Percentiles rank a stretch among this genome's conserved stretches.
Evolutionary conservation across 208 protist species (phyloP).

Genomic region (Acanthamoeba royreba): DNA sequence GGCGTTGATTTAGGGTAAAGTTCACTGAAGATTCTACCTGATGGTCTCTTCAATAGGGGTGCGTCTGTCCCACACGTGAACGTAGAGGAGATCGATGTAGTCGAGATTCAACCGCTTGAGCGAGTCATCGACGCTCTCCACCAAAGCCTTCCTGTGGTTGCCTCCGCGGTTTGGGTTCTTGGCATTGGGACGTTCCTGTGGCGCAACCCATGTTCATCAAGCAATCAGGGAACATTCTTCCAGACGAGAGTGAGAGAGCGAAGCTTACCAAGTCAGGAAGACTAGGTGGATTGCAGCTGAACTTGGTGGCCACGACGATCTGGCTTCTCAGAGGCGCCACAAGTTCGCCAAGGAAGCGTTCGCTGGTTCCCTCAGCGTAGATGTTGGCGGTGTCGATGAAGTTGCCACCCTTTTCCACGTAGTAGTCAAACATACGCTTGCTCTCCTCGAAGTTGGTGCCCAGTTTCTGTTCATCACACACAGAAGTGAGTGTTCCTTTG

Average conservation of each 20-base stretch:
- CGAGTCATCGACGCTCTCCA: background rate
- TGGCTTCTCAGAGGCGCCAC: background rate
- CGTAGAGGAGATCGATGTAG: background rate
- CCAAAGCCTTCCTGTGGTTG: background rate
- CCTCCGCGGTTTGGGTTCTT: background rate
- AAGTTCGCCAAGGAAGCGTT: background rate
- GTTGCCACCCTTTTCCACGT: too few species aligned
- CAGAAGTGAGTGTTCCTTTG: too few species aligned
- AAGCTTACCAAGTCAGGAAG: background rate
- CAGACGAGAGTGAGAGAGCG: too few species aligned
- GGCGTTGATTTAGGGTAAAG: too few species aligned
- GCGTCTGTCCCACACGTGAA: background rate
- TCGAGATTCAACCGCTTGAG: background rate
- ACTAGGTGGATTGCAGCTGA: background rate
- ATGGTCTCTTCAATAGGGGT: background rate
- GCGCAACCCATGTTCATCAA: too few species aligned
- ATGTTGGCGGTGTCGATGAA: constrained; percentile 35
- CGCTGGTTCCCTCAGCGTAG: background rate
- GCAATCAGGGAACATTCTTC: background rate
- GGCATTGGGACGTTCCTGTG: background rate
- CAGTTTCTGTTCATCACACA: too few species aligned
- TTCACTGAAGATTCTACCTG: too few species aligned
- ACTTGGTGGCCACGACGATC: constrained; percentile 31
- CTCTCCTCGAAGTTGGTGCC: too few species aligned
- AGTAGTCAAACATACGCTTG: too few species aligned